Evolutionary conservation across 192 early-diverging fungal genomes (phyloP).

Genomic region (Diversispora eburnea): DNA sequence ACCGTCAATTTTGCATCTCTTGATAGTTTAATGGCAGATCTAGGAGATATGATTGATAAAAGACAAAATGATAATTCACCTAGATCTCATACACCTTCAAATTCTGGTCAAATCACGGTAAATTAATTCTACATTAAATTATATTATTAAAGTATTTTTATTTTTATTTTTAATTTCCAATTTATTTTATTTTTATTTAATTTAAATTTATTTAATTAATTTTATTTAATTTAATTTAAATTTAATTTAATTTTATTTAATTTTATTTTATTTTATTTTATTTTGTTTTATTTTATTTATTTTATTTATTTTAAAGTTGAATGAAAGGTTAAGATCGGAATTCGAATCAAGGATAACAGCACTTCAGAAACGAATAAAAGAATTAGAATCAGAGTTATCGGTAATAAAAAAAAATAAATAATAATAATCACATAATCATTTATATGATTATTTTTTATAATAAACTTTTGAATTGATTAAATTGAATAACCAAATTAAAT

Average conservation of each 20-base stretch:
- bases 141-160: no score
- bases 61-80: conserved; percentile 8
- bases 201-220: background rate
- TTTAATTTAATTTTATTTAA: background rate
- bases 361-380: conserved; percentile 62
- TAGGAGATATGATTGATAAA: conserved; percentile 54
- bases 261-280: background rate
- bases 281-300: background rate
- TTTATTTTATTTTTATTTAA: no score
- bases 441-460: no score
- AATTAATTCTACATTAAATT: no score
- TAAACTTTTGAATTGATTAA: background rate
- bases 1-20: conserved; percentile 55
- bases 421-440: no score
- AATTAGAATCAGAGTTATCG: conserved; percentile 59
- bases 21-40: conserved; percentile 74
- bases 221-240: background rate
- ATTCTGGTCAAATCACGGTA: no score
- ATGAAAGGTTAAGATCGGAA: conserved; percentile 50
- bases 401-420: background rate
- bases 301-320: conserved; percentile 5
- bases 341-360: conserved; percentile 60
- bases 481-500: background rate
- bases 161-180: no score
- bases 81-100: background rate